Conservation (phyloP, 176 grass and related monocot genomes). For the Raddia guianensis region DNA sequence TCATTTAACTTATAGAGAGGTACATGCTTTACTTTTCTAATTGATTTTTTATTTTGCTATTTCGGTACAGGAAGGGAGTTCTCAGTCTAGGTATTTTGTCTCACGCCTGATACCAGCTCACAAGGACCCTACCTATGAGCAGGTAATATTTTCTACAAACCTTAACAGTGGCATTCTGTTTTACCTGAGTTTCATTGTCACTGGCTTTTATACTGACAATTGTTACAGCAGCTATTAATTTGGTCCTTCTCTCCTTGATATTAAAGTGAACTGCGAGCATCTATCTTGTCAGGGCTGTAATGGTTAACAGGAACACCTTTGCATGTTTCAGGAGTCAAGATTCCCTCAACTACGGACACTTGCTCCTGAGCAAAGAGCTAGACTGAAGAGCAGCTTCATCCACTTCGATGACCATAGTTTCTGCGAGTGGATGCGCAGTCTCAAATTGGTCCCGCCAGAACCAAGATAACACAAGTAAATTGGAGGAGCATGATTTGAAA, state of each 20-base stretch:
- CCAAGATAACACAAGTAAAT: constrained; percentile 59
- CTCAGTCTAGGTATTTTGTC: constrained; percentile 94
- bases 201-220: background rate
- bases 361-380: constrained; percentile 66
- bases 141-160: constrained; percentile 52
- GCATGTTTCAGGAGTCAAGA: constrained; percentile 78
- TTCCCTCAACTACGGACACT: constrained; percentile 79
- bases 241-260: background rate
- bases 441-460: constrained; percentile 88
- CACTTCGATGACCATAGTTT: constrained; percentile 90
- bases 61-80: constrained; percentile 81
- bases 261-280: background rate
- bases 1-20: background rate
- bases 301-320: constrained; percentile 34
- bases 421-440: constrained; percentile 99
- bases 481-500: background rate
- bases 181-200: background rate
- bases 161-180: constrained; percentile 13
- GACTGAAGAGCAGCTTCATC: constrained; percentile 92
- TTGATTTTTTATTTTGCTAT: constrained; percentile 13
- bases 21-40: constrained; percentile 36
- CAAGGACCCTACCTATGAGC: constrained; percentile 99
- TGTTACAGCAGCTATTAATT: background rate
- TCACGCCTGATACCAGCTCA: constrained; percentile 98
- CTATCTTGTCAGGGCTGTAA: background rate